Evolutionary conservation across 2,329 filamentous ascomycete species (phyloP).

Genomic region (Calonectria pseudoreteaudii): DNA sequence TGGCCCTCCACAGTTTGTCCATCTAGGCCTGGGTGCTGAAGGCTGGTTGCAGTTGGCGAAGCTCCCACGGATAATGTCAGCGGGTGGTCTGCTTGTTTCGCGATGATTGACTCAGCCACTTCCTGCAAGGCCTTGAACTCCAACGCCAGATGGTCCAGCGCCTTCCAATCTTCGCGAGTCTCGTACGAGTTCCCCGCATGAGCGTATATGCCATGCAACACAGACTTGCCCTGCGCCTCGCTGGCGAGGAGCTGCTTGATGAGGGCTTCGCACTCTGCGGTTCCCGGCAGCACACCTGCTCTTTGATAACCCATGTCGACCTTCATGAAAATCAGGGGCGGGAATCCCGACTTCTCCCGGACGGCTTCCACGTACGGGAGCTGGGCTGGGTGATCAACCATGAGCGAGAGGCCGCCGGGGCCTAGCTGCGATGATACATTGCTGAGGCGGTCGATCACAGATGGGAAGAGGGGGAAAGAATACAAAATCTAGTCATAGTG

Average conservation of each 20-base stretch:
- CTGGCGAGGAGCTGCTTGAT: slow-evolving; percentile 55
- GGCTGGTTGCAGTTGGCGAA: slow-evolving; percentile 9
- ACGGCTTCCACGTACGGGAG: slow-evolving; percentile 58
- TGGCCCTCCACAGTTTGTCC: slow-evolving; percentile 7
- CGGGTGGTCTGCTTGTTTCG: neutral
- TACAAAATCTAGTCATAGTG: slow-evolving; percentile 67
- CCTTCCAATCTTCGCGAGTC: slow-evolving; percentile 63
- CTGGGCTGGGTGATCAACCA: slow-evolving; percentile 76
- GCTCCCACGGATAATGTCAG: slow-evolving; percentile 7
- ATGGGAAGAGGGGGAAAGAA: slow-evolving; percentile 74
- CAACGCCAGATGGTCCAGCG: slow-evolving; percentile 66
- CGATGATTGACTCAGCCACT: neutral
- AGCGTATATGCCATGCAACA: slow-evolving; percentile 74
- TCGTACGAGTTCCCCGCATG: slow-evolving; percentile 81
- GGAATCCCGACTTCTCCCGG: slow-evolving; percentile 53
- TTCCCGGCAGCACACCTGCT: slow-evolving; percentile 70
- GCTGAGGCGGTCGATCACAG: slow-evolving; percentile 69
- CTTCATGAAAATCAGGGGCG: slow-evolving; percentile 74
- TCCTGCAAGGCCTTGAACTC: slow-evolving; percentile 8
- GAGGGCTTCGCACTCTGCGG: slow-evolving; percentile 57
- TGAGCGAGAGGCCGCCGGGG: slow-evolving; percentile 66
- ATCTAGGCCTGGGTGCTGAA: neutral
- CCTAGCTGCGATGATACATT: slow-evolving; percentile 66
- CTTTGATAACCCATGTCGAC: slow-evolving; percentile 78
- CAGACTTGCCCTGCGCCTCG: slow-evolving; percentile 40